These are phyloP conservation scores for Phialophora macrospora DNA, from an alignment of 2,329 filamentous ascomycete genomes.

Conservation along the genomic window DNA sequence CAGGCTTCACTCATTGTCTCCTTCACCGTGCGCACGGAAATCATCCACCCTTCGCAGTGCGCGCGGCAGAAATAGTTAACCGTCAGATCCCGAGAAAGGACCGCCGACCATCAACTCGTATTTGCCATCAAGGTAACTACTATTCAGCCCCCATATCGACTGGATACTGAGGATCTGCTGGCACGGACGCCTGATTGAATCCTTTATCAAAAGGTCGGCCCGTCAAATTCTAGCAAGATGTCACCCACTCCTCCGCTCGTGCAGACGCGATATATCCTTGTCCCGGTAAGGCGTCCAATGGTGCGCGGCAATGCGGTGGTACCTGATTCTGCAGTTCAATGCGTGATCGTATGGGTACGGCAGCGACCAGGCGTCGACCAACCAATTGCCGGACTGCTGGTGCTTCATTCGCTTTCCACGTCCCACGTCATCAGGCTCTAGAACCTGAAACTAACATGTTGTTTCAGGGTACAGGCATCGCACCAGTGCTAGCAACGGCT, in stretches of 20 bases:
- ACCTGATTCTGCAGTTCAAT: slow-evolving; percentile 12
- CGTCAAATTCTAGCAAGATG: neutral
- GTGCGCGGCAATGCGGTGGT: neutral
- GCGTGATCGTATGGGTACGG: slow-evolving; percentile 11
- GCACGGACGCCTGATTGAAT: slow-evolving; percentile 14
- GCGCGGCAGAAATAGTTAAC: neutral
- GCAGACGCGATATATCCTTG: slow-evolving; percentile 1
- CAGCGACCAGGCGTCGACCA: neutral
- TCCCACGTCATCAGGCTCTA: slow-evolving; percentile 17
- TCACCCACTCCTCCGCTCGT: neutral
- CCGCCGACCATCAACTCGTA: neutral
- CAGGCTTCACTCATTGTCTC: neutral
- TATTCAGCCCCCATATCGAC: slow-evolving; percentile 3
- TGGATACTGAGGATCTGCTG: slow-evolving; percentile 1
- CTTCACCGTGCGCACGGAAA: neutral
- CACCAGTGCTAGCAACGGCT: neutral
- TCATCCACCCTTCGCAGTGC: neutral
- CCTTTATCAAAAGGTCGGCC: slow-evolving; percentile 4
- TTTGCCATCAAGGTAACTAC: neutral
- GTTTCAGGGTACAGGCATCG: neutral
- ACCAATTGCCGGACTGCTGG: slow-evolving; percentile 1
- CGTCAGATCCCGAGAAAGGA: neutral
- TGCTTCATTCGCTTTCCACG: slow-evolving; percentile 13
- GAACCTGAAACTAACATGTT: slow-evolving; percentile 8
- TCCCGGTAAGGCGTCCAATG: slow-evolving; percentile 13